Evolutionary conservation across 1,139 yeast genomes (phyloP).

Genomic region (Yamadazyma siamensis): DNA sequence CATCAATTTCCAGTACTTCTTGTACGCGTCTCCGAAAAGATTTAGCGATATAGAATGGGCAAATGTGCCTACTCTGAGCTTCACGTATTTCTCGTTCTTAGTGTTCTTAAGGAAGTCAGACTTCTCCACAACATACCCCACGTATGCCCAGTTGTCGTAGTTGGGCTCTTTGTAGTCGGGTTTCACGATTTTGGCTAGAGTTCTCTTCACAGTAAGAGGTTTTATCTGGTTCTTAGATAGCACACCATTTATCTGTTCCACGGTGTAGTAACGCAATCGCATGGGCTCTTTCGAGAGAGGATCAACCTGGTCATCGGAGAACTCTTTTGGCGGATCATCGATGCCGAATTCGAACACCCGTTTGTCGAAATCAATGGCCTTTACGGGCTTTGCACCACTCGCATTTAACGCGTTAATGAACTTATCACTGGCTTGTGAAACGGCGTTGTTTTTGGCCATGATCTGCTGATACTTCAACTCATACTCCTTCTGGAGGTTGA

Average conservation of each 20-base stretch:
- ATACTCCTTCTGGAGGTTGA: slow-evolving; percentile 27
- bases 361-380: slow-evolving; percentile 17
- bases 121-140: slow-evolving; percentile 65
- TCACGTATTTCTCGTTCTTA: slow-evolving; percentile 49
- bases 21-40: slow-evolving; percentile 65
- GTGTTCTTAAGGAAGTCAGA: slow-evolving; percentile 40
- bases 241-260: not conserved
- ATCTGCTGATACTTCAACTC: slow-evolving; percentile 20
- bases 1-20: slow-evolving; percentile 66
- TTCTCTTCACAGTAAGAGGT: slow-evolving; percentile 29
- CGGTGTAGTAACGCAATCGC: slow-evolving; percentile 5
- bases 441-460: slow-evolving; percentile 14
- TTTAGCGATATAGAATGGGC: slow-evolving; percentile 53
- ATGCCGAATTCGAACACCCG: slow-evolving; percentile 21
- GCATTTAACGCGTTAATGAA: slow-evolving; percentile 16
- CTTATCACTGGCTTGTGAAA: slow-evolving; percentile 6
- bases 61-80: slow-evolving; percentile 67
- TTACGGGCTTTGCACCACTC: slow-evolving; percentile 6
- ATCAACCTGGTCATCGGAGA: slow-evolving; percentile 22
- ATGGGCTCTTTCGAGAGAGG: slow-evolving; percentile 13
- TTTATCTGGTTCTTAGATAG: slow-evolving; percentile 42
- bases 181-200: slow-evolving; percentile 58
- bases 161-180: slow-evolving; percentile 69
- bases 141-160: slow-evolving; percentile 70
- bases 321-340: too few relatives aligned